Conservation (phyloP, 345 rosid genomes). For the Lenwebbia sp. region DNA sequence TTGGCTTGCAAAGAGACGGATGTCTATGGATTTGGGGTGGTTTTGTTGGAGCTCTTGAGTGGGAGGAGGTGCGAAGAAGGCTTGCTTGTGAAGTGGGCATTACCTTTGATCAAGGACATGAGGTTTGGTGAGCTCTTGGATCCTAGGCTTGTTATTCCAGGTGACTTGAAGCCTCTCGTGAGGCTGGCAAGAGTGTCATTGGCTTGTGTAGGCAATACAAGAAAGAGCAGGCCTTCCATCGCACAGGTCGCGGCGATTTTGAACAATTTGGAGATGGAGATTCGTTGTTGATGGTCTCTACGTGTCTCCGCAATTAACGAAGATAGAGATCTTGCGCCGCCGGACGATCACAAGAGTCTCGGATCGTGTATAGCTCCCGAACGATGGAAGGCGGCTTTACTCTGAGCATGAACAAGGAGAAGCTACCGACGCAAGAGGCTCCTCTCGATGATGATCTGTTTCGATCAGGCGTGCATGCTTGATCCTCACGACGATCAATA, state of each 20-base stretch:
- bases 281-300: not conserved
- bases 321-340: not conserved
- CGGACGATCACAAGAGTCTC: not conserved
- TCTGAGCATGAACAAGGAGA: not conserved
- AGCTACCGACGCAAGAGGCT: not conserved
- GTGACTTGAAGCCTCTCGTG: slow-evolving; percentile 32
- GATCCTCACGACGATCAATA: not conserved
- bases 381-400: not conserved
- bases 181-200: slow-evolving; percentile 73
- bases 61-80: slow-evolving; percentile 69
- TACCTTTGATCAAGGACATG: slow-evolving; percentile 61
- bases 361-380: not conserved
- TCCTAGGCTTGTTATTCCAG: slow-evolving; percentile 36
- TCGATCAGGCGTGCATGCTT: not conserved
- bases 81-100: slow-evolving; percentile 61
- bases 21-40: slow-evolving; percentile 75
- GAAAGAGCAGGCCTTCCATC: slow-evolving; percentile 54
- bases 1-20: slow-evolving; percentile 53
- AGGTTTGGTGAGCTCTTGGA: slow-evolving; percentile 53
- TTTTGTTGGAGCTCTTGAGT: slow-evolving; percentile 63
- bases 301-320: not conserved
- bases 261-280: slow-evolving; percentile 41
- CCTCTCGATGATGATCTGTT: not conserved
- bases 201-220: slow-evolving; percentile 73
- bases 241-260: slow-evolving; percentile 55